Conservation (phyloP, 768 basidiomycete genomes). For the Mycena amicta region DNA sequence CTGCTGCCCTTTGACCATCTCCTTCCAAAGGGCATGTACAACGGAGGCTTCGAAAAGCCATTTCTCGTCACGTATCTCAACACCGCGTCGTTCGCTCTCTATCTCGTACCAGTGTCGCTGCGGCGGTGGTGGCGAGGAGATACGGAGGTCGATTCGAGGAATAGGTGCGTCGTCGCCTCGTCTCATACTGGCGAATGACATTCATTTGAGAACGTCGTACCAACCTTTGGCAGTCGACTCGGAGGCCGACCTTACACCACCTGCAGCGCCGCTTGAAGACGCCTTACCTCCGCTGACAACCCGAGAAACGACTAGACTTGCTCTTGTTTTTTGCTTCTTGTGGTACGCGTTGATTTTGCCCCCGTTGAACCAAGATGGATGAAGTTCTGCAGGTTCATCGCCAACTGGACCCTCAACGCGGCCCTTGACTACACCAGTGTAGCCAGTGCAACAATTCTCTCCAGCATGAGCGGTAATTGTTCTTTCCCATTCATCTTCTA, state of each 20-base stretch:
- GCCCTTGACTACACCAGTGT: conserved; percentile 87
- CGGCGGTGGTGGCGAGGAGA: conserved; percentile 30
- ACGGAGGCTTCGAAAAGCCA: conserved; percentile 81
- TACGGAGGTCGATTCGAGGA: conserved; percentile 10
- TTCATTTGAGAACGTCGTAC: conserved; percentile 25
- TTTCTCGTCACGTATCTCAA: conserved; percentile 83
- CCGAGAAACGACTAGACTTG: conserved; percentile 76
- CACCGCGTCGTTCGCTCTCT: conserved; percentile 85
- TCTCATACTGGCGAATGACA: not conserved
- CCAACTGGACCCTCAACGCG: conserved; percentile 90
- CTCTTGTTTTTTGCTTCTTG: conserved; percentile 78
- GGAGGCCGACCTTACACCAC: conserved; percentile 5
- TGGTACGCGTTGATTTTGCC: conserved; percentile 47
- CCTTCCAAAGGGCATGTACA: conserved; percentile 45
- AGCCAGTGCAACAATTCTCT: conserved; percentile 89
- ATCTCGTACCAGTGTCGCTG: conserved; percentile 67
- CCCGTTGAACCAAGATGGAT: not conserved
- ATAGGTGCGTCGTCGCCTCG: not conserved
- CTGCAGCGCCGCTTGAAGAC: conserved; percentile 1
- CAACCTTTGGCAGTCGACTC: conserved; percentile 29
- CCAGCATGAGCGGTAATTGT: conserved; percentile 79
- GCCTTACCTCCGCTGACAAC: conserved; percentile 49
- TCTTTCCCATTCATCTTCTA: not conserved
- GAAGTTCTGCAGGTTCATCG: conserved; percentile 56
- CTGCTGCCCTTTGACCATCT: not conserved